These are phyloP conservation scores for Lycium barbarum DNA, from an alignment of 257 asterid genomes.

Conservation along the genomic window DNA sequence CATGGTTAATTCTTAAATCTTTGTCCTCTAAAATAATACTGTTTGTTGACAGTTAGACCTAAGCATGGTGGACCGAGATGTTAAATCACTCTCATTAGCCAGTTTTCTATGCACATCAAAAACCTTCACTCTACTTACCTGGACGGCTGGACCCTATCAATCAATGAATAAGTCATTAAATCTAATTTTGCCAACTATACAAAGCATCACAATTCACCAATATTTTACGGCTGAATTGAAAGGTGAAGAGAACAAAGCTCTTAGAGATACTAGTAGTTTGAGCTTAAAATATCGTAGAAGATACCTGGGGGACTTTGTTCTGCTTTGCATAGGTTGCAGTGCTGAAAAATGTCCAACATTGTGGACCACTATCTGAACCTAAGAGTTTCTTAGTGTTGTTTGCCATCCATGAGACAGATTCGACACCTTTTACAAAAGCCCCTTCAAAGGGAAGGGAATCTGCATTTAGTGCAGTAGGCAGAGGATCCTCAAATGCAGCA, in stretches of 20 bases:
- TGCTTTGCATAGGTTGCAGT: slow-evolving; percentile 75
- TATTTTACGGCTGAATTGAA: not conserved
- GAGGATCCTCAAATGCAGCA: slow-evolving; percentile 91
- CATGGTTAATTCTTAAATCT: not conserved
- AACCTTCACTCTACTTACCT: not conserved
- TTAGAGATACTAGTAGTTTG: not conserved
- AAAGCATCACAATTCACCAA: not conserved
- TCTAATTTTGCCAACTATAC: not conserved
- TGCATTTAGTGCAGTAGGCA: slow-evolving; percentile 59
- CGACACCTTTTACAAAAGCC: slow-evolving; percentile 87
- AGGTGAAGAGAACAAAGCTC: not conserved
- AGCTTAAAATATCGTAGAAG: slow-evolving; percentile 28
- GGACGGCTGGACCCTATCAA: not conserved
- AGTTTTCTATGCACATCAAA: not conserved
- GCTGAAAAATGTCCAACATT: slow-evolving; percentile 96
- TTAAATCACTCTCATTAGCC: not conserved
- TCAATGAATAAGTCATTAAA: not conserved
- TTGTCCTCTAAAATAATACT: not conserved
- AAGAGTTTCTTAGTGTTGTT: slow-evolving; percentile 75
- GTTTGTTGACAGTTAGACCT: not conserved
- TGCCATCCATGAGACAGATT: slow-evolving; percentile 93
- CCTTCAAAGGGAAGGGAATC: slow-evolving; percentile 69
- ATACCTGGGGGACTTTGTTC: slow-evolving; percentile 95
- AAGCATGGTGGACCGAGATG: not conserved
- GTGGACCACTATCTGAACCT: slow-evolving; percentile 60